phyloP scores from a whole-genome alignment of 202 grass and related monocot genomes.

The Cymbopogon flexuosus region DNA sequence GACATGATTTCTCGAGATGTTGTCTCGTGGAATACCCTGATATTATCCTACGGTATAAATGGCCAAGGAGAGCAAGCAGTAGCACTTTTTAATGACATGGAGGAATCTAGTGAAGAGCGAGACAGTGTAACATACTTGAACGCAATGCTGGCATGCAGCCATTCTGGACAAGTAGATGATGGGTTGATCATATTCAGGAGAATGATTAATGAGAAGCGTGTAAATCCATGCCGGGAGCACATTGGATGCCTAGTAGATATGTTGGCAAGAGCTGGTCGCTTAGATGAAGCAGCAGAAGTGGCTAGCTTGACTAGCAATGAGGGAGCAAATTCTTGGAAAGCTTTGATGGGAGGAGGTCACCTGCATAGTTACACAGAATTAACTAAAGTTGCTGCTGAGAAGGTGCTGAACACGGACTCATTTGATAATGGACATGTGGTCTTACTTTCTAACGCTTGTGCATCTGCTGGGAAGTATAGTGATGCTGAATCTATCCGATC shows the following conservation, averaged over 20 bases:
- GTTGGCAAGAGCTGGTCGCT: constrained; percentile 64
- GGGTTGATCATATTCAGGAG: constrained; percentile 50
- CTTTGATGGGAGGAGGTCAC: constrained; percentile 56
- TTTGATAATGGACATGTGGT: constrained; percentile 61
- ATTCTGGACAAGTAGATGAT: constrained; percentile 58
- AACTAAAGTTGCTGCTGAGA: constrained; percentile 47
- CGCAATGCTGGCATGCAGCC: constrained; percentile 60
- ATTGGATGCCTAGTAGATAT: constrained; percentile 65
- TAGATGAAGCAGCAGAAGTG: constrained; percentile 50
- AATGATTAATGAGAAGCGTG: constrained; percentile 49
- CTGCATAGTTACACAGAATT: constrained; percentile 43
- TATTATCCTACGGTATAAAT: constrained; percentile 68
- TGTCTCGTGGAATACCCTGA: constrained; percentile 74
- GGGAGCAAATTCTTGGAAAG: constrained; percentile 57
- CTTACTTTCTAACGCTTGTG: constrained; percentile 70
- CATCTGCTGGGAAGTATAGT: constrained; percentile 50
- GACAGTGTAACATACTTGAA: constrained; percentile 73
- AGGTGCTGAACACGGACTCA: constrained; percentile 45
- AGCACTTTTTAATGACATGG: constrained; percentile 53
- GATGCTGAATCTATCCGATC: constrained; percentile 61
- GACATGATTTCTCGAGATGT: constrained; percentile 46
- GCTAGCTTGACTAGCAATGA: constrained; percentile 42
- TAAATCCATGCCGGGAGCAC: constrained; percentile 47
- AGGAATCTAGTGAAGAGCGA: constrained; percentile 33
- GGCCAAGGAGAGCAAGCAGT: constrained; percentile 56